Conservation (phyloP, 805 yeast species). For the Phaffomyces antillensis region DNA sequence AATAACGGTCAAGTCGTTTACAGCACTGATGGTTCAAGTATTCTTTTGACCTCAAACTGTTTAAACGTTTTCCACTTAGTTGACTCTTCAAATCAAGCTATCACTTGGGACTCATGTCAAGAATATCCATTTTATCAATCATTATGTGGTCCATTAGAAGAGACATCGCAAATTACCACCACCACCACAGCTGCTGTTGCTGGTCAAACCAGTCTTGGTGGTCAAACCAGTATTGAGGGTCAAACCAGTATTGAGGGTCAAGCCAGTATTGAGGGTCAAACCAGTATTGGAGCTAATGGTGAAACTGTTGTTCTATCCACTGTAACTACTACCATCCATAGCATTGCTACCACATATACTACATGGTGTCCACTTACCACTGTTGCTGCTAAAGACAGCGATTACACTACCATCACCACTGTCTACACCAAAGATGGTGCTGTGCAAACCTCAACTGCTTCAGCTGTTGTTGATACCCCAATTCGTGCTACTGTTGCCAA, state of each 20-base stretch:
- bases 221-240: constrained; percentile 1
- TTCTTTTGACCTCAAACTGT: constrained; percentile 20
- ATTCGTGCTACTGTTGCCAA: constrained; percentile 1
- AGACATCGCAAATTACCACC: not conserved
- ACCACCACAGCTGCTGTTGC: not conserved
- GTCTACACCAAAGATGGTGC: constrained; percentile 2
- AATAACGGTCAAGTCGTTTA: constrained; percentile 19
- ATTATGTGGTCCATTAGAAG: constrained; percentile 7
- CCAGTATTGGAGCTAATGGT: constrained; percentile 5
- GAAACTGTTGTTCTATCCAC: constrained; percentile 13
- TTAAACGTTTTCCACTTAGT: constrained; percentile 17
- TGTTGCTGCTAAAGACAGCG: constrained; percentile 10
- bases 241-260: constrained; percentile 1
- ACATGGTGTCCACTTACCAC: constrained; percentile 15
- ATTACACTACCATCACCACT: constrained; percentile 5
- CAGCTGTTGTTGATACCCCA: constrained; percentile 5
- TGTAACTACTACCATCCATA: constrained; percentile 12
- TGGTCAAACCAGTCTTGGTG: too few relatives aligned
- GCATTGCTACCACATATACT: constrained; percentile 10
- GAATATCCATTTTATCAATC: constrained; percentile 21
- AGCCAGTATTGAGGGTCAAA: constrained; percentile 1
- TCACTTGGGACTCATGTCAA: constrained; percentile 19
- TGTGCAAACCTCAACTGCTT: constrained; percentile 1
- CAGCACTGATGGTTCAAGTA: constrained; percentile 8
- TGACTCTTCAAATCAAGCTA: constrained; percentile 5